Evolutionary conservation across 768 basidiomycete species (phyloP), one percentile per base, ranked within the genome.

Genomic region (Suillus occidentalis): DNA sequence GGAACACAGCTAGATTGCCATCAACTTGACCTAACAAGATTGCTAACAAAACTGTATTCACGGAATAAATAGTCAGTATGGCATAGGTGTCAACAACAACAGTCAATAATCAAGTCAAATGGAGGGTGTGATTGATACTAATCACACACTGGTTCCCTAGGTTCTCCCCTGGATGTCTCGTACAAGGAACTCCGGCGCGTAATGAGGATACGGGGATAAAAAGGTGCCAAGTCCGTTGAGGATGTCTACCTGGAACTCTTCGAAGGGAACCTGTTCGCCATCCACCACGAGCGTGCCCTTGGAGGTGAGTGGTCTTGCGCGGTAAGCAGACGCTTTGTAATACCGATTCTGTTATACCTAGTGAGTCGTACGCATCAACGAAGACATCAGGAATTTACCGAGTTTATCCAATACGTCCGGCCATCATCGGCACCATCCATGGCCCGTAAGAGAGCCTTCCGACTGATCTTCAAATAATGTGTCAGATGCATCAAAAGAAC

Each of bases 241-340:
- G 12, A 90, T 87, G 74, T 94, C 91, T 3, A 95, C 87, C 68
- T 91, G 84, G 72, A 86, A 94, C 70, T 88, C 85, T 72, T 87
- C 82, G 67, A 91, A 90, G 12, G 90, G 90, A 69, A 85, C 89
- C 6, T 77, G 70, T 76, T 96, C 94, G 9, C 94, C 94, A 68
- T 96, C 94, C 20, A 96, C 81, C 16, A 89, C 80, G 20, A 95
- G 71, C 68, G 78, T 77, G 2, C 89, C 89, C 39, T 85, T 80
- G 4, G 77, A 60, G 3, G 79, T 71, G 37, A 85, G 76, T 6
- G 91, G 89, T 71, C 86, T 88, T 37, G 92, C 81, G 28, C 90
- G 85, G 73, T 92, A 92, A 6, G 91, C 88, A 62, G 85, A 78
- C 4, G 87, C 90, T 74, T 93, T 92, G 73, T 85, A 82, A 72